These are phyloP conservation scores for Citrullus amarus DNA, from an alignment of 306 rosid genomes.

Conservation along the genomic window DNA sequence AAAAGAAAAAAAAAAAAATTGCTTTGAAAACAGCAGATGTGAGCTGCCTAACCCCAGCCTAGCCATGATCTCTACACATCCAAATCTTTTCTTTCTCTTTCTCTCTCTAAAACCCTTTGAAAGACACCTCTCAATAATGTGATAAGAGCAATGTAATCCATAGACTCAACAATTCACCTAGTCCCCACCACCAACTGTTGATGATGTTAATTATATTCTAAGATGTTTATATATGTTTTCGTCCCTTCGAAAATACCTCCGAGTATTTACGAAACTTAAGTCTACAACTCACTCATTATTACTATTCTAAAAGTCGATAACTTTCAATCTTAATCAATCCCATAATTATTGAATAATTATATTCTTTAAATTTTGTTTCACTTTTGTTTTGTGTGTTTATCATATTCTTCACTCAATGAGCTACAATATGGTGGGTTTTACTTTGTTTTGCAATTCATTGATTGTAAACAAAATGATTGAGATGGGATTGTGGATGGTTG, in stretches of 20 bases:
- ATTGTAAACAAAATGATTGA: not conserved
- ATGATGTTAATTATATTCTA: too few species aligned
- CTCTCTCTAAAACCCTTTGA: not conserved
- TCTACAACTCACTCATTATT: too few species aligned
- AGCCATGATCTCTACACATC: not conserved
- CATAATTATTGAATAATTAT: too few species aligned
- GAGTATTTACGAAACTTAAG: too few species aligned
- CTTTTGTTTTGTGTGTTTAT: not conserved
- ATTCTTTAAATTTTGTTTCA: too few species aligned
- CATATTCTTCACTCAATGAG: not conserved
- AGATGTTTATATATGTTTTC: too few species aligned
- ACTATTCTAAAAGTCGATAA: too few species aligned
- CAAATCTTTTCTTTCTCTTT: not conserved
- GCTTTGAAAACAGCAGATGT: slow-evolving; percentile 2
- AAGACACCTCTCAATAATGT: slow-evolving; percentile 3
- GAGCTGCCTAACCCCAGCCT: slow-evolving; percentile 1
- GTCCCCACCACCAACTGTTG: not conserved
- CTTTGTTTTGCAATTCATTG: not conserved
- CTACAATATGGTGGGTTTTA: not conserved
- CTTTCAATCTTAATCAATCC: too few species aligned
- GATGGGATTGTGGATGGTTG: not conserved
- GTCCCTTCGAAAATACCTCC: too few species aligned
- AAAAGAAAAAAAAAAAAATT: not conserved
- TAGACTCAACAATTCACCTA: not conserved
- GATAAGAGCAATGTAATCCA: not conserved